A percentile compares a stretch with the other conserved stretches of the same genome.
Evolutionary conservation across 140 eudicot genomes (phyloP).

Genomic region (Oenanthe javanica): DNA sequence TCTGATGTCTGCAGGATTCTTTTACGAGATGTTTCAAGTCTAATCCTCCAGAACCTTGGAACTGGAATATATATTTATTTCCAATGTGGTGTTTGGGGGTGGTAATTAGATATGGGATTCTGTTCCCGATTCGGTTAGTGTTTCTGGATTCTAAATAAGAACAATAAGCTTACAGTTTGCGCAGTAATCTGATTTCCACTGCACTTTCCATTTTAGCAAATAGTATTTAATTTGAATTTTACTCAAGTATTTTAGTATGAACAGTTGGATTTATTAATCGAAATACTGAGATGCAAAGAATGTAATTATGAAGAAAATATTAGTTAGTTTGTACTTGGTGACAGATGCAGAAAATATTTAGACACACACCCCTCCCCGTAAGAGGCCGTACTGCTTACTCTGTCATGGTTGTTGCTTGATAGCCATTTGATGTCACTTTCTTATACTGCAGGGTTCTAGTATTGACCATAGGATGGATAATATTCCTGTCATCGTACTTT

Average conservation of each 20-base stretch:
- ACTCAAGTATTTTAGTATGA: background rate
- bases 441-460: slow-evolving; percentile 63
- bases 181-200: background rate
- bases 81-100: slow-evolving; percentile 97
- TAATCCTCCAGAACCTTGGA: slow-evolving; percentile 93
- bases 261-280: background rate
- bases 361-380: background rate
- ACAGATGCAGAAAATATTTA: background rate
- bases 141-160: background rate
- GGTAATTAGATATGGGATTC: slow-evolving; percentile 68
- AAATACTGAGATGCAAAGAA: background rate
- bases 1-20: slow-evolving; percentile 58
- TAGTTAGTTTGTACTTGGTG: background rate
- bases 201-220: background rate
- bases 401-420: background rate
- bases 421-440: slow-evolving; percentile 17
- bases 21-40: slow-evolving; percentile 96
- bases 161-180: background rate
- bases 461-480: slow-evolving; percentile 86
- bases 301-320: background rate
- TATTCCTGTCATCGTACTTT: slow-evolving; percentile 77
- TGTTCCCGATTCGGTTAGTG: slow-evolving; percentile 75
- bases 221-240: background rate
- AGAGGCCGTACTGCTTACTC: background rate
- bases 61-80: slow-evolving; percentile 87